phyloP scores from a whole-genome alignment of 176 grass and related monocot species.

The Zizania latifolia region DNA sequence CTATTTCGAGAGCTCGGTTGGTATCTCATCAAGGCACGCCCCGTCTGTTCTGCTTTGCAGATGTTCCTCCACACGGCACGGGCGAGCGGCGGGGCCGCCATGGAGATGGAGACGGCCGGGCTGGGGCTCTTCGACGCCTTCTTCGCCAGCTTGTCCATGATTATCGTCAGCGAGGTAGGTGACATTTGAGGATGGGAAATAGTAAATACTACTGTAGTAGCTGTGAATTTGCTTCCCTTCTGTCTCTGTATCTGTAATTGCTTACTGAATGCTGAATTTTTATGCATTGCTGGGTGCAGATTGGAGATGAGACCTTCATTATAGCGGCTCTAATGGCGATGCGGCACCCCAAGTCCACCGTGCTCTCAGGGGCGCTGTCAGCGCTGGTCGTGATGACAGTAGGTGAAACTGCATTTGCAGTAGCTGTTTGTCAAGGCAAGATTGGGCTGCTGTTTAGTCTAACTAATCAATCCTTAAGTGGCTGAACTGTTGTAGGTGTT shows the following conservation, averaged over 20 bases:
- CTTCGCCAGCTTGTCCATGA: constrained; percentile 87
- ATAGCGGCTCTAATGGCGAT: constrained; percentile 98
- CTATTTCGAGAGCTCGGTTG: not conserved
- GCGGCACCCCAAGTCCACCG: constrained; percentile 88
- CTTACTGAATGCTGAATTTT: not conserved
- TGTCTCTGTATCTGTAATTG: not conserved
- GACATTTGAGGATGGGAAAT: not conserved
- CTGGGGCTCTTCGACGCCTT: constrained; percentile 80
- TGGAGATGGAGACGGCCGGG: constrained; percentile 31
- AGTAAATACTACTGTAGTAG: not conserved
- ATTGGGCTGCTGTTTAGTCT: not conserved
- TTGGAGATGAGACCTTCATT: constrained; percentile 96
- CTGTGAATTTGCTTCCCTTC: not conserved
- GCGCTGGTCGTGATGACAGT: constrained; percentile 91
- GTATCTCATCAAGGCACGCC: not conserved
- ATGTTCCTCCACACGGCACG: constrained; percentile 33
- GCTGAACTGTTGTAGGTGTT: constrained; percentile 37
- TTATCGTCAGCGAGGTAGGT: constrained; percentile 73
- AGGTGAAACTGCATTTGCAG: constrained; percentile 19
- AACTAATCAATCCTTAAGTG: not conserved
- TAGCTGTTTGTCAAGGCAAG: not conserved
- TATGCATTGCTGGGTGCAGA: constrained; percentile 21
- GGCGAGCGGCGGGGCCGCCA: not conserved
- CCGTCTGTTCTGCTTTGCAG: not conserved
- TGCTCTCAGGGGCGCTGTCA: constrained; percentile 74